phyloP scores from a whole-genome alignment of 305 asterid species.

The Rubia tinctorum region DNA sequence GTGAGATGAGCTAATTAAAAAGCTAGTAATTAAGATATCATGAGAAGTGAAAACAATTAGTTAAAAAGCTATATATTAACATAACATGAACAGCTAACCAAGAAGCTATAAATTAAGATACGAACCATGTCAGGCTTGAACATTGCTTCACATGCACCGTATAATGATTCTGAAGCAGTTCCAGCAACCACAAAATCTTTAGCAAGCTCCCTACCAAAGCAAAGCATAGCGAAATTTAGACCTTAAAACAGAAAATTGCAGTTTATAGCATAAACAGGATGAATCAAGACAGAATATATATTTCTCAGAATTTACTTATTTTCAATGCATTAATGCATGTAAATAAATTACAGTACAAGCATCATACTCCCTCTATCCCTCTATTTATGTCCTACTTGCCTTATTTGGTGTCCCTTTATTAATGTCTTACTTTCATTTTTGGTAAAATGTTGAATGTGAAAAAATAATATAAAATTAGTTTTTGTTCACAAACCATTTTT shows the following conservation, averaged over 20 bases:
- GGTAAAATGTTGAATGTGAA: too few relatives aligned
- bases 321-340: background rate
- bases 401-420: too few relatives aligned
- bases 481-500: too few relatives aligned
- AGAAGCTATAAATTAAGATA: constrained; percentile 1
- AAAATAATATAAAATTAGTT: too few relatives aligned
- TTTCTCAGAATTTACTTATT: background rate
- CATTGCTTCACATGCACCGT: constrained; percentile 99
- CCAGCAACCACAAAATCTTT: constrained; percentile 99
- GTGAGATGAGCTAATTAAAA: background rate
- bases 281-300: background rate
- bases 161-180: constrained; percentile 94
- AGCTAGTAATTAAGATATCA: background rate
- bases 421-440: too few relatives aligned
- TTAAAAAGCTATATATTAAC: background rate
- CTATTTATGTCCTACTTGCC: too few relatives aligned
- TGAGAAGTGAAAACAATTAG: background rate
- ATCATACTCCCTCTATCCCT: too few relatives aligned
- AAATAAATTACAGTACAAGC: background rate
- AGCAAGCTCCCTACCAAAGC: constrained; percentile 81
- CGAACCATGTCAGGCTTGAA: constrained; percentile 92
- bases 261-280: too few relatives aligned
- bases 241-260: background rate
- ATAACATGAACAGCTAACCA: background rate
- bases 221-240: background rate